Evolutionary conservation across 352 stramenopile genomes (phyloP).

Genomic region (Pythium sp.): DNA sequence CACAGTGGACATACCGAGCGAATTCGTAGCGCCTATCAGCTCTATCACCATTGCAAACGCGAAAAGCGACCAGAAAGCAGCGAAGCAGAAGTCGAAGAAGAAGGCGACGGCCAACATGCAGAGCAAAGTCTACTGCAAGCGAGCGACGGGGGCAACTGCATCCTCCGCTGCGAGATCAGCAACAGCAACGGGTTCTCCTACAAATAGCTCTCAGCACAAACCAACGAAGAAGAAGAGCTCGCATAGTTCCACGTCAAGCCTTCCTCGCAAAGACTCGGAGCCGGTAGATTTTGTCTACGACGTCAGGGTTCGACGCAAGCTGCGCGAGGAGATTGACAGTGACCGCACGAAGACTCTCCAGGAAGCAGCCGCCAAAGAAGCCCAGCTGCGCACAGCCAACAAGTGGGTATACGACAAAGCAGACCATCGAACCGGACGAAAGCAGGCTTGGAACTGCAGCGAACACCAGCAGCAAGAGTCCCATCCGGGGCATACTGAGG

Average conservation of each 20-base stretch:
- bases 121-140: conserved; percentile 34
- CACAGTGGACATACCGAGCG: conserved; percentile 29
- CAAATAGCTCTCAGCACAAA: neutral
- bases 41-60: neutral
- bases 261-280: conserved; percentile 12
- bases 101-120: conserved; percentile 1
- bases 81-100: conserved; percentile 20
- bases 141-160: conserved; percentile 16
- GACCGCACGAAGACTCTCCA: conserved; percentile 36
- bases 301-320: conserved; percentile 38
- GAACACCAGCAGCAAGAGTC: conserved; percentile 6
- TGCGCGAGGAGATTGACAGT: conserved; percentile 58
- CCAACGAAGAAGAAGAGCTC: neutral
- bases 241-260: neutral
- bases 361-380: conserved; percentile 33
- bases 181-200: neutral
- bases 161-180: conserved; percentile 13
- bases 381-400: conserved; percentile 33
- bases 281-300: conserved; percentile 77
- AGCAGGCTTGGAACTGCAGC: conserved; percentile 24
- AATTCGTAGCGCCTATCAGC: conserved; percentile 40
- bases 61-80: conserved; percentile 9
- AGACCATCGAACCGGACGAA: conserved; percentile 9
- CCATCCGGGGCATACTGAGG: neutral
- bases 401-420: conserved; percentile 36